Conservation (phyloP, 257 asterid species). For the Anisodus acutangulus region DNA sequence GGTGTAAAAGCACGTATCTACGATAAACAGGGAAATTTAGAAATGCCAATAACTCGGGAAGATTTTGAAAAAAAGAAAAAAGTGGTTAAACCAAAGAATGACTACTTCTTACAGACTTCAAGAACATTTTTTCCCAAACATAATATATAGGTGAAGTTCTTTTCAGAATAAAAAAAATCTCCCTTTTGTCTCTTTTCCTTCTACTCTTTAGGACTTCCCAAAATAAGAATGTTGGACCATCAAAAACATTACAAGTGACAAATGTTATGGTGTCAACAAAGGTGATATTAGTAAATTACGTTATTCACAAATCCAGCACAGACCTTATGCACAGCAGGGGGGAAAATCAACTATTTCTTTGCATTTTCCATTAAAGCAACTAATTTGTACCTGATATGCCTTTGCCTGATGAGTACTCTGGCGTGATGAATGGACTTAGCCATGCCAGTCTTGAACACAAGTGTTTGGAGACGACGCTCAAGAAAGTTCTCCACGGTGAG, state of each 20-base stretch:
- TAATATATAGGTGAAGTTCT: neutral
- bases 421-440: constrained; percentile 24
- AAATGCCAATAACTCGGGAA: neutral
- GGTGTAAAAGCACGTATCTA: neutral
- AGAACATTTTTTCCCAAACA: neutral
- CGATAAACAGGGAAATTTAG: neutral
- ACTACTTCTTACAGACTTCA: neutral
- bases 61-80: neutral
- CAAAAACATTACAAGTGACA: neutral
- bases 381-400: neutral
- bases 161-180: neutral
- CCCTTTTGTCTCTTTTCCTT: neutral
- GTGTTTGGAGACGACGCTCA: constrained; percentile 27
- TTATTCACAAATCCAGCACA: neutral
- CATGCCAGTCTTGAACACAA: constrained; percentile 17
- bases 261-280: neutral
- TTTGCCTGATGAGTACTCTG: constrained; percentile 23
- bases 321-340: neutral
- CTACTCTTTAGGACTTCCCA: neutral
- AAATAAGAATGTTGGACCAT: neutral
- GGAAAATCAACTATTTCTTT: neutral
- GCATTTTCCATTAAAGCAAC: neutral
- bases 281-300: neutral
- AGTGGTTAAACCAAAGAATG: neutral
- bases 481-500: constrained; percentile 23